Evolutionary conservation across 257 asterid species (phyloP), one percentile per base, ranked within the genome.

Genomic region (Capsicum baccatum): DNA sequence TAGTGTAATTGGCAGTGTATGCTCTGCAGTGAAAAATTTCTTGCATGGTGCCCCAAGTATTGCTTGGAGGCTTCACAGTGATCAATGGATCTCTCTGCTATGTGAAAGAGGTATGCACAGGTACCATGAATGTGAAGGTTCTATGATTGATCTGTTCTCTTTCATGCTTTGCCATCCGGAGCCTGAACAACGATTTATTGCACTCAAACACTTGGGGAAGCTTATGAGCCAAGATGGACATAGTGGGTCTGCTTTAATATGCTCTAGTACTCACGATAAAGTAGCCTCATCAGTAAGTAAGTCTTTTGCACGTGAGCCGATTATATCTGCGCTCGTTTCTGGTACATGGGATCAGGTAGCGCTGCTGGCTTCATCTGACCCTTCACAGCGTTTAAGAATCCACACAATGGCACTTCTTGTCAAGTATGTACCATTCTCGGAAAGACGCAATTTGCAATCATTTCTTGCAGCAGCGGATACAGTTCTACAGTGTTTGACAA

Each of bases 131-230:
- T 85, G 88, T 86, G 94, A 92, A 89, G 86, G 48, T 83, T 89
- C 97, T 85, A 67, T 94, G 79, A 84, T 88, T 86, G 97, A 92
- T 89, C 85, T 94, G 68, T 92, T 94, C 91, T 89, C 85, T 87
- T 80, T 90, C 88, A 80, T 94, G 92, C 94, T 96, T 84, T 92
- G 93, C 84, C 98, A 96, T 90, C 93, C 93, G 16, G 99, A 96
- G 89, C 98, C 99, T 69, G 99, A 96, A 82, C 99, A 94, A 80
- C 91, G 98, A 17, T 96, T 92, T 86, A 90, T 96, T 79, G 98
- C 97, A 50, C 84, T 96, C 37, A 96, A 94, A 88, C 97, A 94
- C 90, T 89, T 96, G 91, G 92, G 93, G 57, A 89, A 89, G 80
- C 92, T 94, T 84, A 91, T 93, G 73, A 95, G 94, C 81, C 94